Base-by-base conservation (phyloP, 495 filamentous ascomycete genomes). In the Hypoxylon trugodes region DNA sequence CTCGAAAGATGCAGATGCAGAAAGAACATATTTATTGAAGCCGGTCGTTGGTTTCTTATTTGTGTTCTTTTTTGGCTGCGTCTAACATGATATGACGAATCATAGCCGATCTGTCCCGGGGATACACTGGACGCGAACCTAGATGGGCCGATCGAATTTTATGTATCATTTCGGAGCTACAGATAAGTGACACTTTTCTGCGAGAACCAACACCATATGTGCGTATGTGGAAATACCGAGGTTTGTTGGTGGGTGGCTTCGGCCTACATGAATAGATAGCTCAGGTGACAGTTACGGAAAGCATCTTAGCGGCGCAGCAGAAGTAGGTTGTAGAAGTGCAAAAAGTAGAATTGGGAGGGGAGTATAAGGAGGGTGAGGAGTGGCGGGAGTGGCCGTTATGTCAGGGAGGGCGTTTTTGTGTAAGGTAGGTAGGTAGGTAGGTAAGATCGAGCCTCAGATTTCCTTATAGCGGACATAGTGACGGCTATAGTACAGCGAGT, bases 371-470 rank as follows among this genome's bases (percentile, higher is more conserved):
- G 35, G 21, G 13, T 4, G 38, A 50, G 56, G 62, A 38, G 42
- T 49, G 50, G 50, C 57, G 63, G 57, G 63, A 57, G 57, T 43
- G 50, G 56, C 56, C 63, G 56, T 47, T n/a, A n/a, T n/a, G n/a
- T n/a, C n/a, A 46, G 41, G 49, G 59, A 25, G 55, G 59, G 45
- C 53, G 47, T 37, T 37, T 38, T 51, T 50, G 13, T 47, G 43
- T 46, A 66, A n/a, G n/a, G n/a, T n/a, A n/a, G n/a, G n/a, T n/a
- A n/a, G n/a, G n/a, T n/a, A n/a, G n/a, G n/a, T n/a, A n/a, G n/a
- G n/a, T n/a, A n/a, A n/a, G 63, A 52, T 52, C 56, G 50, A 66
- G 55, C 55, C 62, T 60, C 61, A 61, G 21, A 15, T 57, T 21
- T 50, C 50, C 16, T 37, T 8, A 12, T 25, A 21, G 16, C 26